phyloP scores from a whole-genome alignment of 2,329 filamentous ascomycete genomes.

The Capronia americana region DNA sequence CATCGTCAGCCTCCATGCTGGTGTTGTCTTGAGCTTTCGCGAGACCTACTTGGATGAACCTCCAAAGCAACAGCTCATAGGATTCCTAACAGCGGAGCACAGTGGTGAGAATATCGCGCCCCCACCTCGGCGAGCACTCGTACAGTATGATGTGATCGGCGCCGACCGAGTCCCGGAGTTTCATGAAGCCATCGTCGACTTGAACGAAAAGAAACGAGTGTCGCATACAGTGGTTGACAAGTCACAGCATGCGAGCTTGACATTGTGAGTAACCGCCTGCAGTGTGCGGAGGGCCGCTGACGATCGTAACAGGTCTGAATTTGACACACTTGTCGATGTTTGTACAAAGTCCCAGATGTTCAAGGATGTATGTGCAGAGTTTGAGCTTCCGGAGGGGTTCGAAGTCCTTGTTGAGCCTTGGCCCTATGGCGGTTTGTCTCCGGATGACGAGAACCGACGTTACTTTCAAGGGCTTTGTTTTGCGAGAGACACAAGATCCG shows the following conservation, averaged over 20 bases:
- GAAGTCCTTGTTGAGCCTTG: slow-evolving; percentile 59
- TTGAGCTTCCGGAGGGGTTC: slow-evolving; percentile 62
- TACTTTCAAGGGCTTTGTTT: slow-evolving; percentile 64
- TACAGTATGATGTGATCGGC: slow-evolving; percentile 64
- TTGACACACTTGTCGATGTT: slow-evolving; percentile 55
- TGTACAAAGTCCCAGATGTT: slow-evolving; percentile 61
- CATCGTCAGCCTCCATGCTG: slow-evolving; percentile 51
- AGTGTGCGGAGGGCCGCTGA: not conserved
- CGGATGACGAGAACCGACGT: slow-evolving; percentile 54
- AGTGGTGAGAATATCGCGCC: slow-evolving; percentile 52
- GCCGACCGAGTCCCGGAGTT: slow-evolving; percentile 60
- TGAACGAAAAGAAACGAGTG: slow-evolving; percentile 51
- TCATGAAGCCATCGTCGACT: slow-evolving; percentile 60
- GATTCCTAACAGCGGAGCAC: slow-evolving; percentile 58
- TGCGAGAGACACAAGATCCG: slow-evolving; percentile 54
- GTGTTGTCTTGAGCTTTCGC: slow-evolving; percentile 52
- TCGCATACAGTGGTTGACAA: slow-evolving; percentile 56
- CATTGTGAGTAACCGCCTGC: slow-evolving; percentile 41
- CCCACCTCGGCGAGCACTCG: slow-evolving; percentile 59
- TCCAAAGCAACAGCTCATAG: slow-evolving; percentile 55
- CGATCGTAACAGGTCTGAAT: slow-evolving; percentile 46
- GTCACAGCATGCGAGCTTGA: slow-evolving; percentile 55
- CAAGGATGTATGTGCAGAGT: slow-evolving; percentile 58
- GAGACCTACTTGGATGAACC: slow-evolving; percentile 61
- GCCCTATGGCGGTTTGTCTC: slow-evolving; percentile 62